Evolutionary conservation across 768 basidiomycete genomes (phyloP).

Genomic region (Cystobasidium tubakii): DNA sequence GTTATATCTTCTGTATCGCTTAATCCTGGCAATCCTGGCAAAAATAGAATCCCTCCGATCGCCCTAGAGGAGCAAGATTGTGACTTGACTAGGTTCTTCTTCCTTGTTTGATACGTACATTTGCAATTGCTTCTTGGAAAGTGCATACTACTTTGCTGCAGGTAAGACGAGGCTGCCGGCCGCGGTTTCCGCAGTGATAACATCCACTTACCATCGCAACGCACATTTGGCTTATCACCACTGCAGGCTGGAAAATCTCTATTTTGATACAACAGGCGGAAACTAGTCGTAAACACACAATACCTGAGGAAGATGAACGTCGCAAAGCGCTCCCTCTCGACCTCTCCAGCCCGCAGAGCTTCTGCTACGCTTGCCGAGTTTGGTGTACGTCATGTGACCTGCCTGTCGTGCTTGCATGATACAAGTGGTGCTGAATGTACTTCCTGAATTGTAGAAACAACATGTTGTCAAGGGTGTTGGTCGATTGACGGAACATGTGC

Average conservation of each 20-base stretch:
- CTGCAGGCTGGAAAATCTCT: no score
- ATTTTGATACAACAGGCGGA: no score
- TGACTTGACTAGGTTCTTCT: no score
- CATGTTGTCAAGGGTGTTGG: slow-evolving; percentile 39
- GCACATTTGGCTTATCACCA: no score
- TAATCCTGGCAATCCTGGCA: not conserved
- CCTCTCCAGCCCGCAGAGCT: not conserved
- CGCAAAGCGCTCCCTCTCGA: not conserved
- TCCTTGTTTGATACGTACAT: no score
- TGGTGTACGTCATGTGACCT: slow-evolving; percentile 24
- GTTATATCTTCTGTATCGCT: not conserved
- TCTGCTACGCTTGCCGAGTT: slow-evolving; percentile 10
- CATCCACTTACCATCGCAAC: no score
- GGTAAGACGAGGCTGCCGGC: no score
- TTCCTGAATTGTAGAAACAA: slow-evolving; percentile 21
- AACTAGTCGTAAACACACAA: no score
- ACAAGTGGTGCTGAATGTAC: not conserved
- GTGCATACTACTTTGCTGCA: no score
- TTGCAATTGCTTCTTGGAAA: no score
- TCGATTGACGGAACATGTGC: slow-evolving; percentile 27
- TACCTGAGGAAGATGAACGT: not conserved
- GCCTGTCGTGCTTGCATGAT: not conserved
- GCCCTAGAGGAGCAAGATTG: not conserved
- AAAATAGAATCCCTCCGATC: not conserved
- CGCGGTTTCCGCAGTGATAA: no score